Evolutionary conservation across 129 eudicot genomes (phyloP).

Genomic region (Escallonia rubra): DNA sequence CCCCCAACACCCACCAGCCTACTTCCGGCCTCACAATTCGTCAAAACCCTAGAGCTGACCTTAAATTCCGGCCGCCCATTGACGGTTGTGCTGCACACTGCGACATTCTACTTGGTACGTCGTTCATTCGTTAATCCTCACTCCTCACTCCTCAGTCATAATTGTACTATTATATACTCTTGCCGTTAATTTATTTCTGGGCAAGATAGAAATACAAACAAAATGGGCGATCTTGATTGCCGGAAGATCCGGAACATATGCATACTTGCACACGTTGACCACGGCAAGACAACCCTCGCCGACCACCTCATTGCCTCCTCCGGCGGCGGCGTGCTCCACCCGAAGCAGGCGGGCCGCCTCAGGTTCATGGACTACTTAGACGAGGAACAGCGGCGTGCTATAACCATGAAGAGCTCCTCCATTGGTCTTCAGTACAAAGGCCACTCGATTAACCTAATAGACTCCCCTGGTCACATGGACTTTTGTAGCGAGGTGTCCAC

Average conservation of each 20-base stretch:
- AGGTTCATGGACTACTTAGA: conserved; percentile 87
- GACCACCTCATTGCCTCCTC: conserved; percentile 82
- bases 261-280: conserved; percentile 97
- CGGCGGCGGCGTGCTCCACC: conserved; percentile 89
- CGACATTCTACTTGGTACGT: too few species aligned
- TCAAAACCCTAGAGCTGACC: too few species aligned
- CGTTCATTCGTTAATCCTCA: too few species aligned
- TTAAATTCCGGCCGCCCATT: too few species aligned
- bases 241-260: conserved; percentile 68
- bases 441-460: conserved; percentile 63
- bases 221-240: conserved; percentile 46
- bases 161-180: too few species aligned
- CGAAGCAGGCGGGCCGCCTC: conserved; percentile 88
- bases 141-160: too few species aligned
- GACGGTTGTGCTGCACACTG: too few species aligned
- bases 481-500: conserved; percentile 96
- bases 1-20: too few species aligned
- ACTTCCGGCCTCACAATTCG: too few species aligned
- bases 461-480: conserved; percentile 99
- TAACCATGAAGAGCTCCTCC: conserved; percentile 94
- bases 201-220: neutral
- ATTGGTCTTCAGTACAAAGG: conserved; percentile 51
- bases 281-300: conserved; percentile 94
- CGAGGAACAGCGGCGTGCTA: conserved; percentile 93
- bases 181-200: too few species aligned